Base-by-base conservation (phyloP, 176 grass and related monocot species). In the Panicum miliaceum region DNA sequence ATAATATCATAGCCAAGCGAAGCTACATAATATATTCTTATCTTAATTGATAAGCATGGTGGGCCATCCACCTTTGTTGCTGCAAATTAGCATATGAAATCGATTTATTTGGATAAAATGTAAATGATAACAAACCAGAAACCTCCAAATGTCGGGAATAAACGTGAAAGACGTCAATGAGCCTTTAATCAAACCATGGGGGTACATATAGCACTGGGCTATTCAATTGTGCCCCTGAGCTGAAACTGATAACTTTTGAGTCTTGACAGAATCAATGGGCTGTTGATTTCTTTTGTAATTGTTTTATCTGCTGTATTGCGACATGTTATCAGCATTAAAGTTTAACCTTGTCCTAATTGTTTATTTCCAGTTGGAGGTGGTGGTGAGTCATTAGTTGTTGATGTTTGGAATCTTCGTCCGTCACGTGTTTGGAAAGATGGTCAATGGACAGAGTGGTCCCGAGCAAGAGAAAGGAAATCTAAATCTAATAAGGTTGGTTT, bases 381-480 rank as follows among this genome's bases (percentile, higher is more conserved):
- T 54, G 83, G 81, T 26, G 89, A 92, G 75, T 90, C 91, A 20
- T 82, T 89, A 77, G 38, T 80, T 36, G 75, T 96, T 81, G 86
- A 94, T 84, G 84, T 81, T 78, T 94, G 90, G 90, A 88, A 64
- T 79, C 90, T 99, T 79, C 91, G 97, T 40, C 90, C 90, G 67
- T 89, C 93, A 64, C 90, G 94, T 84, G 65, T 94, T 83, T 99
- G 97, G 97, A 85, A 99, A 37, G 93, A 96, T 90, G 90, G 86
- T 4, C 84, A 92, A 47, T 99, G 97, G 97, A 87, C 50, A 64
- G 86, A 90, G 77, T 89, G 84, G 90, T 79, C 90, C 41, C 91
- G 68, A 75, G 74, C 77, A 18, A 82, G 38, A 91, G 93, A 82
- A 42, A 89, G 75, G 84, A 94, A 82, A 75, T 58, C 84, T 54